A percentile compares a stretch with the other conserved stretches of the same genome.
Conservation (phyloP, 345 rosid species). For the Gossypium bickii region DNA sequence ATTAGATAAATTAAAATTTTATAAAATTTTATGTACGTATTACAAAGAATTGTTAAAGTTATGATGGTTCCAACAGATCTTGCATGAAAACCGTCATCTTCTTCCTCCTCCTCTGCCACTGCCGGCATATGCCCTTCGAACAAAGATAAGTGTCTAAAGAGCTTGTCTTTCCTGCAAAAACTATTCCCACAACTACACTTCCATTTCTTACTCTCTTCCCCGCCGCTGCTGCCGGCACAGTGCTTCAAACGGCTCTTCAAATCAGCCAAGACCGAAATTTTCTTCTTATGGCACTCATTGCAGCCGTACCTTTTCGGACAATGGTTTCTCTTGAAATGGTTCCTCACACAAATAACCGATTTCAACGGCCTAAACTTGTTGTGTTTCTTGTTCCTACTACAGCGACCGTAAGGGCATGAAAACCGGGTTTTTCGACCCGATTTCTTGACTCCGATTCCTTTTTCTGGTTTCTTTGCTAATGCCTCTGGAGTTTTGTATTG, state of each 20-base stretch:
- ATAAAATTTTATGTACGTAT: too few relatives aligned
- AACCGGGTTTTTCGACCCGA: slow-evolving; percentile 28
- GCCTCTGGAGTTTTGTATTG: slow-evolving; percentile 64
- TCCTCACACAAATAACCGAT: slow-evolving; percentile 59
- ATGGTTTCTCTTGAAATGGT: slow-evolving; percentile 76
- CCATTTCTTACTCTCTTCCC: slow-evolving; percentile 51
- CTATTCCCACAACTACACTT: slow-evolving; percentile 63
- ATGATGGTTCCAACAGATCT: too few relatives aligned
- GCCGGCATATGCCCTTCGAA: too few relatives aligned
- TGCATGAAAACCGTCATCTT: too few relatives aligned
- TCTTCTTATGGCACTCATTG: slow-evolving; percentile 54
- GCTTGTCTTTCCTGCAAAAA: slow-evolving; percentile 68
- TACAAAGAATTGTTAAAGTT: too few relatives aligned
- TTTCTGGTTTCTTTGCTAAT: slow-evolving; percentile 45
- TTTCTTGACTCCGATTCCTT: background rate
- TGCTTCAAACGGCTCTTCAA: slow-evolving; percentile 64
- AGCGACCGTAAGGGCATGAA: slow-evolving; percentile 65
- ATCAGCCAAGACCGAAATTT: slow-evolving; percentile 56
- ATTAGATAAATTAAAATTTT: too few relatives aligned
- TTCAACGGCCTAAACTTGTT: slow-evolving; percentile 52
- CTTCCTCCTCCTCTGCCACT: too few relatives aligned
- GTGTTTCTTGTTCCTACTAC: slow-evolving; percentile 56
- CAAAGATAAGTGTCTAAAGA: background rate
- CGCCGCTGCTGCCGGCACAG: slow-evolving; percentile 56
- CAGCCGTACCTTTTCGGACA: slow-evolving; percentile 69